phyloP scores from a whole-genome alignment of 148 eudicot species.

The Nyssa sinensis region DNA sequence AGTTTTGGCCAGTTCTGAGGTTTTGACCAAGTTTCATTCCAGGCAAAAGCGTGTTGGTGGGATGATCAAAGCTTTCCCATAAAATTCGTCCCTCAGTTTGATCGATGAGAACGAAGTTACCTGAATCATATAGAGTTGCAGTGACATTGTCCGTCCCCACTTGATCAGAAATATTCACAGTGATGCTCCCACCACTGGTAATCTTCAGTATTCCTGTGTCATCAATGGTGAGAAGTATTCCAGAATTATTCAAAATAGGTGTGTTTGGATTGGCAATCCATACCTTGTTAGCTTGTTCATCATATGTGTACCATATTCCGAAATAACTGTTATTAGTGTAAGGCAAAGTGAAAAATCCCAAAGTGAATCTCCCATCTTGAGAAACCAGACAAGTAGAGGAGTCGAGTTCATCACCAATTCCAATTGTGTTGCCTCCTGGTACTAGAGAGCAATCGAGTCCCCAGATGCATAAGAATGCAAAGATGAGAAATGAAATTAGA shows the following conservation, averaged over 20 bases:
- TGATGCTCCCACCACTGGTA: constrained; percentile 7
- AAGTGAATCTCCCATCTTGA: constrained; percentile 2
- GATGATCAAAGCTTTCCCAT: constrained; percentile 38
- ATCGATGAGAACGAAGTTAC: constrained; percentile 21
- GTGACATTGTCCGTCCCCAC: constrained; percentile 7
- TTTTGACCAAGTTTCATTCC: constrained; percentile 17
- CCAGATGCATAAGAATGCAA: not conserved
- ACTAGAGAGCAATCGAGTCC: not conserved
- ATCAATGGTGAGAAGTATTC: constrained; percentile 12
- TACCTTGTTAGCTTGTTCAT: constrained; percentile 1
- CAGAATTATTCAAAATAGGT: constrained; percentile 9
- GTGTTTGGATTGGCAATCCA: constrained; percentile 26
- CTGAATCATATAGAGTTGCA: constrained; percentile 24
- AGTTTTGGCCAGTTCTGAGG: not conserved
- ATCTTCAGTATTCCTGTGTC: constrained; percentile 16
- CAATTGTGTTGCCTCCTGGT: not conserved
- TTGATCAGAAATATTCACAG: constrained; percentile 18
- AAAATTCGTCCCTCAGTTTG: constrained; percentile 13
- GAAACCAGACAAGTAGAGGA: constrained; percentile 4
- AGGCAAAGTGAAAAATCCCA: constrained; percentile 15
- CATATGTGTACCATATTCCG: constrained; percentile 19
- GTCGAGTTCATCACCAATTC: constrained; percentile 13
- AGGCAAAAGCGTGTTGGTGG: constrained; percentile 10
- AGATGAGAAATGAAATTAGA: not conserved
- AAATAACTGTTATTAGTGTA: not conserved